These are phyloP conservation scores for Wickerhamiella shivajii DNA, from an alignment of 805 yeast species.

Conservation along the genomic window DNA sequence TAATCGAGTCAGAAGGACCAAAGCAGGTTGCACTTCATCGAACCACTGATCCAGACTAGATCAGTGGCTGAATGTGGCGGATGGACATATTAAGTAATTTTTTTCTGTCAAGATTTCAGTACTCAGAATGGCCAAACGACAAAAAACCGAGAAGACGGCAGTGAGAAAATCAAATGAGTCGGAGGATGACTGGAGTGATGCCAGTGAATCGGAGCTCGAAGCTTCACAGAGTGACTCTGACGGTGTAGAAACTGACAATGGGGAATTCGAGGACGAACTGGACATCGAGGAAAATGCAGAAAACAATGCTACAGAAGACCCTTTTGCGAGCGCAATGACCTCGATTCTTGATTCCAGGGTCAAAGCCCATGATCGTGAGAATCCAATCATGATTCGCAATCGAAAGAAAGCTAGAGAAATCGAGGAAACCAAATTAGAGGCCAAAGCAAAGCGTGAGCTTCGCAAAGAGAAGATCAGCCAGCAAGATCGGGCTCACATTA, in stretches of 20 bases:
- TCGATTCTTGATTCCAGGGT: conserved; percentile 74
- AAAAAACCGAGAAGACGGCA: conserved; percentile 3
- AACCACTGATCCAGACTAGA: too few relatives aligned
- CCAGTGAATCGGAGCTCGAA: too few relatives aligned
- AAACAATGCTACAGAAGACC: conserved; percentile 32
- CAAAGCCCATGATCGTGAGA: conserved; percentile 77
- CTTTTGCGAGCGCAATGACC: conserved; percentile 65
- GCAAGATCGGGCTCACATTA: conserved; percentile 53
- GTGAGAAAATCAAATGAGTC: conserved; percentile 6
- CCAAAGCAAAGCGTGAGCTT: conserved; percentile 61
- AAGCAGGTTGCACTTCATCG: too few relatives aligned
- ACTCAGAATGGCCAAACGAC: conserved; percentile 2
- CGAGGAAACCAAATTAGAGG: conserved; percentile 69
- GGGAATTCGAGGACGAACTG: conserved; percentile 15
- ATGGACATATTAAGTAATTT: too few relatives aligned
- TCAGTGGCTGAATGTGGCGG: too few relatives aligned
- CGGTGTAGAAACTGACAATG: background rate
- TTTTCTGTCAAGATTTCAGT: too few relatives aligned
- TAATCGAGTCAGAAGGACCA: too few relatives aligned
- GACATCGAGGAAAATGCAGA: conserved; percentile 18
- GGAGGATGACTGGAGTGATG: conserved; percentile 2
- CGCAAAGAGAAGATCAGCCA: conserved; percentile 55
- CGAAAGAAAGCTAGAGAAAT: conserved; percentile 58
- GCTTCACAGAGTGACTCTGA: conserved; percentile 4
- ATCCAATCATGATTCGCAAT: conserved; percentile 78